phyloP scores from a whole-genome alignment of 1,284 basidiomycete species.

The Moesziomyces antarcticus region DNA sequence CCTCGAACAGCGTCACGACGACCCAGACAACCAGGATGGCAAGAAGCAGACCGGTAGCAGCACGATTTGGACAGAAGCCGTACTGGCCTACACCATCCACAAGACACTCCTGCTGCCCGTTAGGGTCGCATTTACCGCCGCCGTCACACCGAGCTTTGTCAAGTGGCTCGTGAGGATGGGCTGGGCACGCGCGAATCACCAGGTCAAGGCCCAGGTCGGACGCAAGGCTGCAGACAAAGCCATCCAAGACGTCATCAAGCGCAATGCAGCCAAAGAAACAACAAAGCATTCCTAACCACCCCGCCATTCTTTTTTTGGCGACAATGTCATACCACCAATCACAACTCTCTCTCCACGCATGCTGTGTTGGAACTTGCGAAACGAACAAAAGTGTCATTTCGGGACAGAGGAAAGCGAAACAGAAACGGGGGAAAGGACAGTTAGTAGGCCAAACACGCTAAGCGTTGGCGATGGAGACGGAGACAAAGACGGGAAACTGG shows the following conservation, averaged over 20 bases:
- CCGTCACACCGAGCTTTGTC: slow-evolving; percentile 85
- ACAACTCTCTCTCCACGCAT: too few species aligned
- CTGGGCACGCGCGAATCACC: slow-evolving; percentile 55
- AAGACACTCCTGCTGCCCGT: slow-evolving; percentile 93
- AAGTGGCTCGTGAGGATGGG: slow-evolving; percentile 59
- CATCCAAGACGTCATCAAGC: slow-evolving; percentile 20
- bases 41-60: slow-evolving; percentile 4
- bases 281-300: slow-evolving; percentile 22
- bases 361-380: too few species aligned
- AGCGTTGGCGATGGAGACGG: too few species aligned
- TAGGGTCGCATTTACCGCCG: slow-evolving; percentile 87
- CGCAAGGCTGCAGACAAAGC: slow-evolving; percentile 39
- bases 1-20: slow-evolving; percentile 49
- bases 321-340: too few species aligned
- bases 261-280: slow-evolving; percentile 15
- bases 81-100: slow-evolving; percentile 93
- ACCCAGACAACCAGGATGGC: slow-evolving; percentile 6
- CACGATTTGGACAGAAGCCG: slow-evolving; percentile 83
- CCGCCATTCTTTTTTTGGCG: too few species aligned
- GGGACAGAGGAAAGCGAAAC: too few species aligned
- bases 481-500: too few species aligned
- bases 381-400: too few species aligned
- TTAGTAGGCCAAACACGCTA: too few species aligned
- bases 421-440: too few species aligned
- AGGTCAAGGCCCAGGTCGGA: slow-evolving; percentile 29